phyloP scores from a whole-genome alignment of 805 yeast genomes.

The Priceomyces castillae region DNA sequence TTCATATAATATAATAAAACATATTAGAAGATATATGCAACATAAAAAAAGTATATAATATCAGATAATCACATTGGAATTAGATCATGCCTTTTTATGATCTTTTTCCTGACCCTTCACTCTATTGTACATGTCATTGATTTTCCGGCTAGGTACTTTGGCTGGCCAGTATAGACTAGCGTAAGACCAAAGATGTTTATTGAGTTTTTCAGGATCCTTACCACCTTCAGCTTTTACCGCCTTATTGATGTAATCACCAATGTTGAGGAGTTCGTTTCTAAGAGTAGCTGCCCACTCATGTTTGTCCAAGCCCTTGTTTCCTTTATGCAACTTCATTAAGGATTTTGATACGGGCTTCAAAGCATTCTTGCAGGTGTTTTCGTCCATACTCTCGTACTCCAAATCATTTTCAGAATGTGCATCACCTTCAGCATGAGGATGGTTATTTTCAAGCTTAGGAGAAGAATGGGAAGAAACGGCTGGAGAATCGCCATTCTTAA shows the following conservation, averaged over 20 bases:
- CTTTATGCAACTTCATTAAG: slow-evolving; percentile 63
- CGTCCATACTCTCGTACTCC: slow-evolving; percentile 80
- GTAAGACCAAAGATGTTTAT: slow-evolving; percentile 78
- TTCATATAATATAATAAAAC: not conserved
- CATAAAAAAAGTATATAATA: not conserved
- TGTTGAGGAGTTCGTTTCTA: slow-evolving; percentile 62
- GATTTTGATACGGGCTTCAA: slow-evolving; percentile 69
- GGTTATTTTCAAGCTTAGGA: slow-evolving; percentile 6
- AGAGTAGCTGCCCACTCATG: slow-evolving; percentile 74
- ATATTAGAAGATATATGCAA: not conserved
- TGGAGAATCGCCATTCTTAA: slow-evolving; percentile 5
- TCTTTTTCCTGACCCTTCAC: slow-evolving; percentile 30
- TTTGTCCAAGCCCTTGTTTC: slow-evolving; percentile 69
- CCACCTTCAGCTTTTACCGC: slow-evolving; percentile 11
- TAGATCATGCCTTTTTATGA: slow-evolving; percentile 6
- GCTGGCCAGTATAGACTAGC: slow-evolving; percentile 88
- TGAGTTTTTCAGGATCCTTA: slow-evolving; percentile 36
- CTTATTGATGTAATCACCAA: slow-evolving; percentile 64
- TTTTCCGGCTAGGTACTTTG: slow-evolving; percentile 68
- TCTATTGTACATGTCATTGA: slow-evolving; percentile 73
- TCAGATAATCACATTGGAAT: not conserved
- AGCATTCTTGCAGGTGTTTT: slow-evolving; percentile 56
- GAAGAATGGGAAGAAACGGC: slow-evolving; percentile 3
- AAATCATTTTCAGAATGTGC: slow-evolving; percentile 29
- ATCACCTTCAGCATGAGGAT: slow-evolving; percentile 4